Base-by-base conservation (phyloP, 83 land plant genomes). In the Thuja plicata region DNA sequence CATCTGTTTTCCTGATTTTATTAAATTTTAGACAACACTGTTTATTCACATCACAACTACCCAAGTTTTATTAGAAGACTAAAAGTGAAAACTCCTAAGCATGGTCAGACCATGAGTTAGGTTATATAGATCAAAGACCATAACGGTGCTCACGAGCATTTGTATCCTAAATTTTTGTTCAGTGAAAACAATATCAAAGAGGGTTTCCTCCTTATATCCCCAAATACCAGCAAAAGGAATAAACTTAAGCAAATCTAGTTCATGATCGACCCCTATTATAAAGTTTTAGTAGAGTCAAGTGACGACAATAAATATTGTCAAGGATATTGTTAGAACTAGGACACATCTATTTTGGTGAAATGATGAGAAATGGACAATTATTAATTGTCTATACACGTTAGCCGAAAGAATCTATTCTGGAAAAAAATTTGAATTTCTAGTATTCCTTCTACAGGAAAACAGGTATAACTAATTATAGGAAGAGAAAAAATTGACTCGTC, bases 341-440 rank as follows among this genome's bases (percentile, higher is more conserved):
- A 82, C 46, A 82, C 30, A 43, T 45, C 46, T 45, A 40, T 41
- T 82, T 82, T 45, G 48, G 52, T 43, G 9, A 81, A 24, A 43
- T 43, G 52, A 81, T 81, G 10, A 82, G 84, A 45, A 82, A 82
- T 82, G 30, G 46, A 45, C 52, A 45, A 82, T 41, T 41, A 82
- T 82, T 27, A 24, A 21, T 43, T 82, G 48, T 24, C n/a, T 43
- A 1, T 43, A 45, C 43, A 37, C 32, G 8, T 38, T 80, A 41
- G 84, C 84, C n/a, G 7, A 21, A 2, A 41, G 43, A 80, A 17
- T n/a, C 84, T 21, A 40, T 8, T 79, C 5, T 79, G 46, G 7
- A 17, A 66, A 66, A 66, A 19, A 5, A 66, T 21, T 19, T 19
- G n/a, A 66, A 66, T 66, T 21, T 27, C 24, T 24, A 66, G 8